Evolutionary conservation across 345 rosid genomes (phyloP).

Genomic region (Syzygium jambos): DNA sequence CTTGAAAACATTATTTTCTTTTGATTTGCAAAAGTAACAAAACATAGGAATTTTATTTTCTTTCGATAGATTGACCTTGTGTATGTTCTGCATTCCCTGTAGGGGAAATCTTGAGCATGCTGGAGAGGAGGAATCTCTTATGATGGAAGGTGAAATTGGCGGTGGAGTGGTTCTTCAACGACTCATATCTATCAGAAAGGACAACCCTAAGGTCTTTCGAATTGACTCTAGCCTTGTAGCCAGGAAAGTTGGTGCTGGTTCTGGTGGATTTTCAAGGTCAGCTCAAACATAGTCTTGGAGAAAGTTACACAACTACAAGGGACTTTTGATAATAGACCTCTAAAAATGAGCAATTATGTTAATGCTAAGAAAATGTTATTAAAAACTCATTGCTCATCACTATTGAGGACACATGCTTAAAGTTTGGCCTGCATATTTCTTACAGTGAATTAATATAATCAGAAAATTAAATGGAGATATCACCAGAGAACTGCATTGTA

Average conservation of each 20-base stretch:
- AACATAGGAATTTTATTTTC: not conserved
- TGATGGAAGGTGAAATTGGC: constrained; percentile 66
- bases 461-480: not conserved
- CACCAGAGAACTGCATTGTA: not conserved
- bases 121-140: constrained; percentile 62
- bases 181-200: constrained; percentile 34
- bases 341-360: not conserved
- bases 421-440: not conserved
- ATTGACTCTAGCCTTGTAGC: constrained; percentile 65
- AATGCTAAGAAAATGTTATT: not conserved
- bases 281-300: not conserved
- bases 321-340: not conserved
- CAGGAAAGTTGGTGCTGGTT: constrained; percentile 80
- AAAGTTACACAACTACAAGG: not conserved
- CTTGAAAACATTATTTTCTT: not conserved
- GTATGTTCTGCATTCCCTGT: constrained; percentile 4
- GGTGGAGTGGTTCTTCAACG: constrained; percentile 72
- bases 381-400: not conserved
- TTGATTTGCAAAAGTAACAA: not conserved
- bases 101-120: constrained; percentile 76
- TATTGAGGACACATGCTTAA: not conserved
- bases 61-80: not conserved
- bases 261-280: constrained; percentile 92
- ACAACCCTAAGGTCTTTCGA: constrained; percentile 34
- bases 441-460: not conserved